phyloP scores from a whole-genome alignment of 2,329 filamentous ascomycete genomes.

The Xylaria sp. region DNA sequence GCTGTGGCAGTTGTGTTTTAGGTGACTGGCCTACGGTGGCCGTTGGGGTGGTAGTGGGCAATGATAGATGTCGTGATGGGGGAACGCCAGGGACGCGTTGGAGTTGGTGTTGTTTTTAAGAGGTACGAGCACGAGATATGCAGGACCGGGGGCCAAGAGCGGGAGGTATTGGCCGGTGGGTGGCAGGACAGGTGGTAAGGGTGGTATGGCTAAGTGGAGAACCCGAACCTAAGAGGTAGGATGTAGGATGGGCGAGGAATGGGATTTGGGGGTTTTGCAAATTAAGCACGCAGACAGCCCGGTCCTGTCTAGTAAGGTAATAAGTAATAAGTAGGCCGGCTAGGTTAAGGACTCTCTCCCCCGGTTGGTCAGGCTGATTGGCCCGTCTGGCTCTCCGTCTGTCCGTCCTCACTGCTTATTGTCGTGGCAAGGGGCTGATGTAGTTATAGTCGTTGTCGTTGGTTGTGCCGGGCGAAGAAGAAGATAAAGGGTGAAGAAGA shows the following conservation, averaged over 20 bases:
- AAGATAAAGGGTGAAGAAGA: background rate
- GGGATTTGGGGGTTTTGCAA: slow-evolving; percentile 12
- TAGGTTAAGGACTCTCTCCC: slow-evolving; percentile 1
- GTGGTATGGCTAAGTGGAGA: slow-evolving; percentile 25
- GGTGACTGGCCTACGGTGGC: too few relatives aligned
- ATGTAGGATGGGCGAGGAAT: slow-evolving; percentile 10
- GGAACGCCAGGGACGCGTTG: slow-evolving; percentile 35
- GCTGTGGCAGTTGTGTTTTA: background rate
- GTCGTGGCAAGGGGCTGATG: too few relatives aligned
- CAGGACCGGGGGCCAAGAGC: slow-evolving; percentile 29
- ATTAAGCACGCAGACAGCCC: slow-evolving; percentile 9
- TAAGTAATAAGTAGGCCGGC: too few relatives aligned
- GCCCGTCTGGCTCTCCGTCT: background rate
- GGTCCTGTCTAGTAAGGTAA: slow-evolving; percentile 3
- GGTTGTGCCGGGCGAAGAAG: slow-evolving; percentile 2
- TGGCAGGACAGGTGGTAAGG: slow-evolving; percentile 19
- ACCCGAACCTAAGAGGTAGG: slow-evolving; percentile 2
- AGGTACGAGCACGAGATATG: slow-evolving; percentile 28
- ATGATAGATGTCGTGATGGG: slow-evolving; percentile 26
- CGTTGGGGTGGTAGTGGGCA: slow-evolving; percentile 14
- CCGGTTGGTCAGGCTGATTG: background rate
- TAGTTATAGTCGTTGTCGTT: background rate
- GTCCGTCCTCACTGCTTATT: background rate
- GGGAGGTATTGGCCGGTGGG: slow-evolving; percentile 30
- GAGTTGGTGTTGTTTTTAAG: slow-evolving; percentile 35